A percentile compares a stretch with the other conserved stretches of the same genome.
Evolutionary conservation across 805 yeast genomes (phyloP).

Genomic region (Teunomyces lycoperdinae): DNA sequence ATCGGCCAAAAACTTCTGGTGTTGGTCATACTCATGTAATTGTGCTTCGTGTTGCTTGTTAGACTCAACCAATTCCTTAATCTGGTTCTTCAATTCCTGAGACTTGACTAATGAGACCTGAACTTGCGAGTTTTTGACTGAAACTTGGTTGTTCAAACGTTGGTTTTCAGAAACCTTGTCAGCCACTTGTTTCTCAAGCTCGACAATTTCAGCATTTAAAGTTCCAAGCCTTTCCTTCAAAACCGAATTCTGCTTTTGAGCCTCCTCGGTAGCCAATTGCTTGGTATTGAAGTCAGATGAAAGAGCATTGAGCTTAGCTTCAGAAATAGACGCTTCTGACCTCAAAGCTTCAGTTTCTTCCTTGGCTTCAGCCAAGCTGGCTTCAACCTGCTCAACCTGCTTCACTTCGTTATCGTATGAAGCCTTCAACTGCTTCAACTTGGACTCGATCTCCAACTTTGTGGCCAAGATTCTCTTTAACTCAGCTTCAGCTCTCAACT

Average conservation of each 20-base stretch:
- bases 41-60: slow-evolving; percentile 24
- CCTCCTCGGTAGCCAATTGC: slow-evolving; percentile 57
- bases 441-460: slow-evolving; percentile 71
- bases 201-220: slow-evolving; percentile 64
- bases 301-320: slow-evolving; percentile 72
- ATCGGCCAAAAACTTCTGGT: background rate
- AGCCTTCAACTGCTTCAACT: slow-evolving; percentile 60
- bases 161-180: slow-evolving; percentile 51
- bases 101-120: slow-evolving; percentile 55
- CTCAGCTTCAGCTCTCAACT: slow-evolving; percentile 73
- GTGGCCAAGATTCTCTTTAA: slow-evolving; percentile 61
- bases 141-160: slow-evolving; percentile 59
- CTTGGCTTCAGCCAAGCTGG: slow-evolving; percentile 53
- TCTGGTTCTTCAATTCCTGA: slow-evolving; percentile 32
- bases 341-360: slow-evolving; percentile 67
- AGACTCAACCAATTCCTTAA: slow-evolving; percentile 23
- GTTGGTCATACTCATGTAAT: slow-evolving; percentile 9
- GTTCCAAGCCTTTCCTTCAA: slow-evolving; percentile 67
- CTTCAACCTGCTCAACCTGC: slow-evolving; percentile 72
- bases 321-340: slow-evolving; percentile 71
- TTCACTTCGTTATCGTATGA: slow-evolving; percentile 77
- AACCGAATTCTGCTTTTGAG: slow-evolving; percentile 64
- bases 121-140: slow-evolving; percentile 69
- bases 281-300: slow-evolving; percentile 62
- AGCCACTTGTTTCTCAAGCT: slow-evolving; percentile 55